Base-by-base conservation (phyloP, 768 basidiomycete genomes). In the Neoboletus magnificus region DNA sequence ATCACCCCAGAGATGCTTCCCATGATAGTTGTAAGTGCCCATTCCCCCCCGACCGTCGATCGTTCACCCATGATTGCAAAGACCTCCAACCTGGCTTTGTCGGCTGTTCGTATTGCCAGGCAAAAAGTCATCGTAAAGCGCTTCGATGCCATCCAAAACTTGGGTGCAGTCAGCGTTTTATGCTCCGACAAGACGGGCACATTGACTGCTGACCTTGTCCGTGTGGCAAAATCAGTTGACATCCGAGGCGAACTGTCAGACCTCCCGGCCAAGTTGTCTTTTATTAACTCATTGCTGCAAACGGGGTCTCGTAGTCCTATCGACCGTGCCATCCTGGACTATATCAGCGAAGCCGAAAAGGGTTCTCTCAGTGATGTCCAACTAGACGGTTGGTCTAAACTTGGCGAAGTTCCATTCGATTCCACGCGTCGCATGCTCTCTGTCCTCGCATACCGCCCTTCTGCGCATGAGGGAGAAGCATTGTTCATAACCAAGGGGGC, bases 121-220 rank as follows among this genome's bases (percentile, higher is more conserved):
- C 73, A 83, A 62, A 77, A 85, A 57, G 85, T 85, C 33, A 79
- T 87, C 53, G 82, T 85, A 16, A 76, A 83, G 33, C 78, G 82
- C 50, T 77, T 87, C 57, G 83, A 85, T 59, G 83, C 84, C 15
- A 74, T 86, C 57, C 84, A 86, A 63, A 82, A 79, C 48, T 65
- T 87, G 39, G 82, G 83, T 12, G 81, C 78, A 10, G 82, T 86
- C 27, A 73, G 71, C 51, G 63, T 77, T 47, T 65, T 78, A 50
- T 86, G 84, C 65, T 83, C 82, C 23, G 85, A 87, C 67, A 86
- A 86, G 67, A 87, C 85, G 1, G 85, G 85, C 25, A 87, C 85
- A 16, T 65, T 82, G 30, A 82, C 81, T 10, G 68, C 66, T 37
- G 70, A 71, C 56, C 61, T 61, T 20, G 69, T 72, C 69, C 77